A percentile compares a stretch with the other conserved stretches of the same genome.
Evolutionary conservation across 1,284 basidiomycete genomes (phyloP).

Genomic region (Leccinum angustisporum): DNA sequence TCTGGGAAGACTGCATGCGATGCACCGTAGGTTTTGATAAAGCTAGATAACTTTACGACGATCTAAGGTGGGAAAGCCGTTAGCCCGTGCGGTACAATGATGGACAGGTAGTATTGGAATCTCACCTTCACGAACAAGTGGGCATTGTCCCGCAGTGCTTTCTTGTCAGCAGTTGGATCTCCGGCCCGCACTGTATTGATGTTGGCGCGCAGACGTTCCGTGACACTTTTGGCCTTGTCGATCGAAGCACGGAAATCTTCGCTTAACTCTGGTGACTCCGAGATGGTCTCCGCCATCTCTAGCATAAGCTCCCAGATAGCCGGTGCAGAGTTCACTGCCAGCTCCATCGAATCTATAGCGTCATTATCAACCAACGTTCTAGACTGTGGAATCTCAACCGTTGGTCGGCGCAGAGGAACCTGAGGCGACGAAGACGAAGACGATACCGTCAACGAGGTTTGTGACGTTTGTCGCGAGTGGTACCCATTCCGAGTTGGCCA

Average conservation of each 20-base stretch:
- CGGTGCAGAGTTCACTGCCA: slow-evolving; percentile 68
- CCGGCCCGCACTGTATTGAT: slow-evolving; percentile 53
- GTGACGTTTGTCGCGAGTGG: slow-evolving; percentile 62
- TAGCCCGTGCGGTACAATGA: background rate
- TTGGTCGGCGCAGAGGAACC: slow-evolving; percentile 35
- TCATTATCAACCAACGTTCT: slow-evolving; percentile 66
- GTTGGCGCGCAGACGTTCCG: slow-evolving; percentile 54
- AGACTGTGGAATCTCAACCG: slow-evolving; percentile 48
- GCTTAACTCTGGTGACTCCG: slow-evolving; percentile 41
- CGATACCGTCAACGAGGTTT: slow-evolving; percentile 49
- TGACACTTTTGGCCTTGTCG: slow-evolving; percentile 55
- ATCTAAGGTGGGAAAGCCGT: slow-evolving; percentile 40
- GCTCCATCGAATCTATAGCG: slow-evolving; percentile 64
- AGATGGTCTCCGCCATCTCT: slow-evolving; percentile 45
- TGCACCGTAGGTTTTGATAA: slow-evolving; percentile 59
- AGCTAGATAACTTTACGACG: slow-evolving; percentile 66
- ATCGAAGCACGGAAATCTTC: slow-evolving; percentile 51
- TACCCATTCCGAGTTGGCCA: slow-evolving; percentile 17
- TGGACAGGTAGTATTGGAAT: background rate
- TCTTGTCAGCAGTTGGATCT: slow-evolving; percentile 49
- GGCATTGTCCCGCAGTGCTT: slow-evolving; percentile 65
- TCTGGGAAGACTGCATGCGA: slow-evolving; percentile 54
- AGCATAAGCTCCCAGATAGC: slow-evolving; percentile 72
- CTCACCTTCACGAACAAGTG: slow-evolving; percentile 71
- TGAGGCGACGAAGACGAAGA: slow-evolving; percentile 44